These are phyloP conservation scores for Fragilaria crotonensis DNA, from an alignment of 108 stramenopile species.

Conservation along the genomic window DNA sequence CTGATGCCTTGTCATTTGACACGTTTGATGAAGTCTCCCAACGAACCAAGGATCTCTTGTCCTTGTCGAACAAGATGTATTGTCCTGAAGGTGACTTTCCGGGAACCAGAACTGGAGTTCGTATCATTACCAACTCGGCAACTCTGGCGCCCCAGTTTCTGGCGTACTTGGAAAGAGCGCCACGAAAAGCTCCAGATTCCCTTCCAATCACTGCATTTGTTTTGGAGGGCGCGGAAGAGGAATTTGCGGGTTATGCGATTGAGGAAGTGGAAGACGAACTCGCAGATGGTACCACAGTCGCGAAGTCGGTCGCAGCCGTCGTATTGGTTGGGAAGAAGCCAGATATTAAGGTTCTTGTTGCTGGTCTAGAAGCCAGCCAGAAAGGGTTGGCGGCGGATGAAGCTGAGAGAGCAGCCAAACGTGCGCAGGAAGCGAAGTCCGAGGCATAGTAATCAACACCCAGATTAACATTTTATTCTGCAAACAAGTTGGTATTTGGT, in stretches of 20 bases:
- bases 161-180: slow-evolving; percentile 79
- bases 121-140: slow-evolving; percentile 67
- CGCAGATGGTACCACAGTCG: slow-evolving; percentile 40
- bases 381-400: slow-evolving; percentile 76
- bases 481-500: no score
- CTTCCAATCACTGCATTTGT: slow-evolving; percentile 75
- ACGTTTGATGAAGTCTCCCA: slow-evolving; percentile 62
- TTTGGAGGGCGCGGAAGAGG: slow-evolving; percentile 44
- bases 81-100: slow-evolving; percentile 86
- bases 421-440: slow-evolving; percentile 28
- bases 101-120: slow-evolving; percentile 58
- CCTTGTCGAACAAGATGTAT: slow-evolving; percentile 51
- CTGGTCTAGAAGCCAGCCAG: slow-evolving; percentile 72
- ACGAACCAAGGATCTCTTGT: slow-evolving; percentile 59
- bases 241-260: slow-evolving; percentile 78
- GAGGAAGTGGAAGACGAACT: slow-evolving; percentile 58
- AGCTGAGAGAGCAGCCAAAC: slow-evolving; percentile 60
- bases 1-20: slow-evolving; percentile 68
- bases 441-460: slow-evolving; percentile 1
- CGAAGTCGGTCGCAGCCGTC: slow-evolving; percentile 75
- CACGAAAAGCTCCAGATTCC: slow-evolving; percentile 50
- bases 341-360: slow-evolving; percentile 56
- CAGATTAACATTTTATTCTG: no score
- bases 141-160: slow-evolving; percentile 55
- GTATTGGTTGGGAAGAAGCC: slow-evolving; percentile 56